A percentile compares a stretch with the other conserved stretches of the same genome.
Conservation (phyloP, 2,329 filamentous ascomycete species). For the Cladosporium sp. region DNA sequence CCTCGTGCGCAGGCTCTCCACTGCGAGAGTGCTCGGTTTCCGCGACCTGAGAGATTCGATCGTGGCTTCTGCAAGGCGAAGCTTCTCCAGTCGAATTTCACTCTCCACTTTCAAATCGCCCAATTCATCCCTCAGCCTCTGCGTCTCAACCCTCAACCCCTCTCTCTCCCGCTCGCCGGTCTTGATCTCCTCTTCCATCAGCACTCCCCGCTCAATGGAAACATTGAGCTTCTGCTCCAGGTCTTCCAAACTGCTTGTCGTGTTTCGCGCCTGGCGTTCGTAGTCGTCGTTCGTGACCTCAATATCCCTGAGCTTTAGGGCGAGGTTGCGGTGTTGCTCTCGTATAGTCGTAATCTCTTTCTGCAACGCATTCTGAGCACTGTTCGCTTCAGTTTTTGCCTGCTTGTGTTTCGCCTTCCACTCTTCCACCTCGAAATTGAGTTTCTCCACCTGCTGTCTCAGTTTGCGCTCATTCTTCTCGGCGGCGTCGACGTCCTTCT, state of each 20-base stretch:
- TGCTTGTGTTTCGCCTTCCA: conserved; percentile 99
- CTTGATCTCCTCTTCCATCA: conserved; percentile 94
- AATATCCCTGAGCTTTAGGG: conserved; percentile 84
- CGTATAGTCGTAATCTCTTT: conserved; percentile 94
- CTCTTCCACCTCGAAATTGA: conserved; percentile 90
- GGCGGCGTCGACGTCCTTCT: conserved; percentile 92
- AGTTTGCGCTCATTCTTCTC: conserved; percentile 88
- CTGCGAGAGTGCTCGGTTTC: conserved; percentile 52
- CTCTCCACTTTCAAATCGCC: conserved; percentile 92
- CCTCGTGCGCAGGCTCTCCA: conserved; percentile 46
- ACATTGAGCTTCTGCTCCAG: conserved; percentile 97
- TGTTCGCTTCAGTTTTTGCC: conserved; percentile 81
- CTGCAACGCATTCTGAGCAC: conserved; percentile 81
- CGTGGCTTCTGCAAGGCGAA: conserved; percentile 66
- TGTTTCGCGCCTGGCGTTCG: conserved; percentile 93
- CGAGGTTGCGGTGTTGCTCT: conserved; percentile 77
- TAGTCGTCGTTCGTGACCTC: conserved; percentile 99
- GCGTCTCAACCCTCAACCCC: conserved; percentile 80
- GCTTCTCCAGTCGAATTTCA: conserved; percentile 91
- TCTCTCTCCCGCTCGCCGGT: conserved; percentile 91
- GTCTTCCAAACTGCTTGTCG: conserved; percentile 92
- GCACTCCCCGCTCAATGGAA: conserved; percentile 83
- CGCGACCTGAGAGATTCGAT: conserved; percentile 52
- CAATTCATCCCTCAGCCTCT: conserved; percentile 85
- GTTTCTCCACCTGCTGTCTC: conserved; percentile 80